These are phyloP conservation scores for Setaria viridis DNA, from an alignment of 202 grass and related monocot species.

Conservation along the genomic window DNA sequence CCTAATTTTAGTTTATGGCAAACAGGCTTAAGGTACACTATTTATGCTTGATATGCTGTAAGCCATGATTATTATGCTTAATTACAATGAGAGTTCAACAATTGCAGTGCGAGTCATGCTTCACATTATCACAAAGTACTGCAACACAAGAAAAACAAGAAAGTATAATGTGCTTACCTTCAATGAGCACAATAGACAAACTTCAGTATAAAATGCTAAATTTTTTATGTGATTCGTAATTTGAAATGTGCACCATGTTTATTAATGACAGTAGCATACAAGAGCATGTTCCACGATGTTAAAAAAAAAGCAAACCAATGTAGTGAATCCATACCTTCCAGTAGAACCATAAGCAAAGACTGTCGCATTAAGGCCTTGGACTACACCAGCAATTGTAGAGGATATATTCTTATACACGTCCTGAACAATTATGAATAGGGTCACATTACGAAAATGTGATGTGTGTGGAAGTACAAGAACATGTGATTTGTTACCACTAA, in stretches of 20 bases:
- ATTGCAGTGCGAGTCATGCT: background rate
- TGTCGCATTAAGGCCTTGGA: conserved; percentile 97
- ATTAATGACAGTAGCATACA: background rate
- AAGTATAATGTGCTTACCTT: conserved; percentile 14
- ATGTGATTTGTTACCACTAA: conserved; percentile 6
- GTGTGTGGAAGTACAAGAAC: conserved; percentile 19
- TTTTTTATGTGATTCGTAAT: background rate
- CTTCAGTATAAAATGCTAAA: background rate
- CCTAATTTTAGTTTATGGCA: background rate
- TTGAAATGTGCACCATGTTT: conserved; percentile 12
- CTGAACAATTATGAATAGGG: conserved; percentile 50
- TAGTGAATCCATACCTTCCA: conserved; percentile 82
- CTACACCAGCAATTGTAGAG: conserved; percentile 85
- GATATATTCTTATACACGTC: conserved; percentile 95
- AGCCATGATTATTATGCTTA: conserved; percentile 7
- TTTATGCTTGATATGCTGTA: background rate
- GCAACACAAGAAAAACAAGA: background rate
- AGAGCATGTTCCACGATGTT: conserved; percentile 21
- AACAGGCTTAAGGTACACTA: background rate
- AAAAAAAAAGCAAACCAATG: conserved; percentile 4
- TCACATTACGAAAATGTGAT: conserved; percentile 30
- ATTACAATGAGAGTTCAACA: background rate
- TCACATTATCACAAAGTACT: background rate
- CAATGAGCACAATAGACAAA: conserved; percentile 12
- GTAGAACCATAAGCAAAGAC: conserved; percentile 99